Conservation (phyloP, 1,284 basidiomycete genomes). For the Heterobasidion irregulare region DNA sequence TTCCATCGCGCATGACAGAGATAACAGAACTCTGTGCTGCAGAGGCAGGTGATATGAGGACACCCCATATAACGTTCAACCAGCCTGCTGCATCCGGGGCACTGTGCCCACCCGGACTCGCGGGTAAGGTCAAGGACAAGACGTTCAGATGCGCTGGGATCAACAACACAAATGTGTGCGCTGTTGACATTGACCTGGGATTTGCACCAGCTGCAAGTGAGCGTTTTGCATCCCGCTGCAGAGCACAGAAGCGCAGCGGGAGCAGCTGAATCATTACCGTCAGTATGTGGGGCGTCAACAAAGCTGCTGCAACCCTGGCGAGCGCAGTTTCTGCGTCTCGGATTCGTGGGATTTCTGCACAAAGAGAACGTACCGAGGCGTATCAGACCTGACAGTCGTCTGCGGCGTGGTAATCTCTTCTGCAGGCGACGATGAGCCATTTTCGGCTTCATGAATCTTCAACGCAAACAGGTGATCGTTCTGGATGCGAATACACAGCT, state of each 20-base stretch:
- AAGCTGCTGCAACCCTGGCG: slow-evolving; percentile 29
- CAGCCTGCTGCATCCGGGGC: slow-evolving; percentile 31
- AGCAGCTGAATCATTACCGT: background rate
- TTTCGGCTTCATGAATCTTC: no score
- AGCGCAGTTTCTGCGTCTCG: slow-evolving; percentile 26
- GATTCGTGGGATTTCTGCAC: slow-evolving; percentile 26
- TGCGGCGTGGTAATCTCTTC: no score
- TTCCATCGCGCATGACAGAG: slow-evolving; percentile 32
- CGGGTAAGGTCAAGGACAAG: slow-evolving; percentile 24
- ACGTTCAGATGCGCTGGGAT: slow-evolving; percentile 5
- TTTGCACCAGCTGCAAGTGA: slow-evolving; percentile 17
- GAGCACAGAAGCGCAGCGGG: background rate
- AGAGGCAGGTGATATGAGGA: slow-evolving; percentile 39
- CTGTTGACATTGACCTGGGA: background rate
- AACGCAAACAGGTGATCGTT: background rate
- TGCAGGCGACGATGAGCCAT: no score
- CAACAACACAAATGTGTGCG: background rate
- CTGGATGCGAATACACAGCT: background rate
- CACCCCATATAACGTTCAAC: slow-evolving; percentile 34
- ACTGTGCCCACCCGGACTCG: slow-evolving; percentile 26
- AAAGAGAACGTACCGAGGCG: slow-evolving; percentile 12
- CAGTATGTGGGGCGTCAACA: slow-evolving; percentile 24
- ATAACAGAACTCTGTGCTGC: slow-evolving; percentile 36
- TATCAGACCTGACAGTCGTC: no score
- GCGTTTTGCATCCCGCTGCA: background rate